Conservation (phyloP, 768 basidiomycete species). For the Amanita jacksonii region DNA sequence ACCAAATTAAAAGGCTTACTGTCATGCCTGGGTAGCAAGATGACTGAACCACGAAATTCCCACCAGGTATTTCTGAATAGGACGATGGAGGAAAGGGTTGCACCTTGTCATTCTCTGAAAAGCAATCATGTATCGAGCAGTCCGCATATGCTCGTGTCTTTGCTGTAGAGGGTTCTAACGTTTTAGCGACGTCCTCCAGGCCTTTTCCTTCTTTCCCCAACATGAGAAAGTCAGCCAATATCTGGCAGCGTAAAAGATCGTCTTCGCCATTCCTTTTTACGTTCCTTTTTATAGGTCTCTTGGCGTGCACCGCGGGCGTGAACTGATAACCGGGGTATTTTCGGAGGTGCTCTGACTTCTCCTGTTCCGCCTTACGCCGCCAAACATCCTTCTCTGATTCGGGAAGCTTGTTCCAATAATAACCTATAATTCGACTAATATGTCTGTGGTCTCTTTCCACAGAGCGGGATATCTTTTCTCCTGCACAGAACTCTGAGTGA, state of each 20-base stretch:
- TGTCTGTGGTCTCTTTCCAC: slow-evolving; percentile 50
- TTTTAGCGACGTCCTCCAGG: slow-evolving; percentile 30
- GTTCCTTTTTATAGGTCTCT: slow-evolving; percentile 38
- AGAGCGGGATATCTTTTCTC: slow-evolving; percentile 34
- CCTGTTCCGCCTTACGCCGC: slow-evolving; percentile 39
- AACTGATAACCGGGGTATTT: slow-evolving; percentile 50
- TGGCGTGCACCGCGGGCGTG: slow-evolving; percentile 32
- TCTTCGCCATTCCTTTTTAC: slow-evolving; percentile 40
- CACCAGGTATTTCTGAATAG: not conserved
- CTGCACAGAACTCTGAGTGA: slow-evolving; percentile 48
- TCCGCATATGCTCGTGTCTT: not conserved
- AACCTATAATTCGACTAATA: slow-evolving; percentile 46
- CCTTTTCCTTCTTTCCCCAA: slow-evolving; percentile 42
- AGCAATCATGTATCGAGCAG: not conserved
- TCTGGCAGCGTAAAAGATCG: slow-evolving; percentile 39
- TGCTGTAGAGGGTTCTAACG: not conserved
- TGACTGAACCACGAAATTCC: not conserved
- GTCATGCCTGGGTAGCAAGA: slow-evolving; percentile 2
- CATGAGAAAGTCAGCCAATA: slow-evolving; percentile 40
- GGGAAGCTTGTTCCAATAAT: slow-evolving; percentile 45
- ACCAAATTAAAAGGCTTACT: not conserved
- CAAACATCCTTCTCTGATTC: slow-evolving; percentile 40
- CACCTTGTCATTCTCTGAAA: too few species aligned
- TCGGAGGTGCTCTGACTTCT: slow-evolving; percentile 37
- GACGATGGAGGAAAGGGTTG: not conserved